These are phyloP conservation scores for Phoma sp. DNA, from an alignment of 2,329 filamentous ascomycete genomes.

Conservation along the genomic window DNA sequence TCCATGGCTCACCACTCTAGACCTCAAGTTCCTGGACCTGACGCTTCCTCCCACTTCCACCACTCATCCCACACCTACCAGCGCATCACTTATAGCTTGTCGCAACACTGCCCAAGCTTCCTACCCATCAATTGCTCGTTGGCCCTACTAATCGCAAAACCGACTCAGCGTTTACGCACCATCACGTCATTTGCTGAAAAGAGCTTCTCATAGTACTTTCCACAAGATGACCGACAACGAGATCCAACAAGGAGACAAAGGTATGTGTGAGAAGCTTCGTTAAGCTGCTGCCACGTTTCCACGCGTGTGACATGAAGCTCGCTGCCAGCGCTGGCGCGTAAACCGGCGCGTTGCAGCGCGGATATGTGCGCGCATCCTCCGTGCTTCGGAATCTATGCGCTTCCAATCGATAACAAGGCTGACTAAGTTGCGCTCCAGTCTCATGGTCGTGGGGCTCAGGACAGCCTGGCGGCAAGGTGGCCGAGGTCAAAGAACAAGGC, in stretches of 20 bases:
- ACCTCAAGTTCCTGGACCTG: constrained; percentile 23
- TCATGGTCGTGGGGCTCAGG: constrained; percentile 67
- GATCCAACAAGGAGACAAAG: constrained; percentile 47
- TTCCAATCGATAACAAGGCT: background rate
- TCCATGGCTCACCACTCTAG: constrained; percentile 34
- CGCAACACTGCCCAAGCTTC: constrained; percentile 21
- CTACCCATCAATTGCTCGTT: constrained; percentile 35
- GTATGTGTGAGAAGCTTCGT: constrained; percentile 26
- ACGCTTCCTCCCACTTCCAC: constrained; percentile 30
- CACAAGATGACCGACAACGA: constrained; percentile 45
- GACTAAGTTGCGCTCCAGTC: constrained; percentile 52
- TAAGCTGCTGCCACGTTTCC: background rate
- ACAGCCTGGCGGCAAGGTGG: constrained; percentile 63
- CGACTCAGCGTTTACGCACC: constrained; percentile 26
- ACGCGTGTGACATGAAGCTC: background rate
- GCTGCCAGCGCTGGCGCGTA: background rate
- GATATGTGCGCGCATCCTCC: constrained; percentile 8
- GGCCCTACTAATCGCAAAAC: constrained; percentile 27
- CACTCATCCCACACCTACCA: constrained; percentile 23
- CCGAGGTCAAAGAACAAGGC: constrained; percentile 64
- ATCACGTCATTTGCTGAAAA: constrained; percentile 41
- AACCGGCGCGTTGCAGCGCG: constrained; percentile 11
- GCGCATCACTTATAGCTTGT: constrained; percentile 32
- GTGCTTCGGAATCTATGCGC: too few species aligned
- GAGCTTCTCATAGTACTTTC: constrained; percentile 19